Conservation (phyloP, 257 asterid species). For the Ocimum tenuiflorum region DNA sequence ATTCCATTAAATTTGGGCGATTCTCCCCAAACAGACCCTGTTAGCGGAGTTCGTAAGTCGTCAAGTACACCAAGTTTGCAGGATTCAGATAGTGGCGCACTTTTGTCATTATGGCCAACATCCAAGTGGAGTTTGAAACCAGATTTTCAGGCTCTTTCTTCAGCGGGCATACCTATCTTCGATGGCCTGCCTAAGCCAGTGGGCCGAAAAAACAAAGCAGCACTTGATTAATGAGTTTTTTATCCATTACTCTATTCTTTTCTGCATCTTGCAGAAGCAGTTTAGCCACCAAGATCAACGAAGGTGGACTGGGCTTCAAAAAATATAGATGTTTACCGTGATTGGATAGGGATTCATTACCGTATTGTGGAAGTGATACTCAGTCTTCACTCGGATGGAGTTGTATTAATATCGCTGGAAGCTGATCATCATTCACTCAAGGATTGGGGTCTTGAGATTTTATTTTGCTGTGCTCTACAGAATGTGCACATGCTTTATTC, state of each 20-base stretch:
- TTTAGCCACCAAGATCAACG: not conserved
- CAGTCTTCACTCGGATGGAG: not conserved
- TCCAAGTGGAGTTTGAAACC: slow-evolving; percentile 72
- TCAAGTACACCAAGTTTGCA: slow-evolving; percentile 74
- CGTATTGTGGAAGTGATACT: slow-evolving; percentile 7
- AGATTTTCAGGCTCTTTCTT: slow-evolving; percentile 63
- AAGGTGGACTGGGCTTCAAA: not conserved
- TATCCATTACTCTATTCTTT: slow-evolving; percentile 8
- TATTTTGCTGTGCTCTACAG: not conserved
- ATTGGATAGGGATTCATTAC: not conserved
- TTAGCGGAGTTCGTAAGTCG: slow-evolving; percentile 55
- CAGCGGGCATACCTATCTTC: slow-evolving; percentile 69
- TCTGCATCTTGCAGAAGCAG: slow-evolving; percentile 13
- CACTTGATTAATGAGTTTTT: slow-evolving; percentile 46
- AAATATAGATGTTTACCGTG: not conserved
- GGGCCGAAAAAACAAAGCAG: slow-evolving; percentile 60
- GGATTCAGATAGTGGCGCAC: slow-evolving; percentile 49
- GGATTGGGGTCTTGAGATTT: slow-evolving; percentile 7
- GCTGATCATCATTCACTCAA: not conserved
- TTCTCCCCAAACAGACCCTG: slow-evolving; percentile 28
- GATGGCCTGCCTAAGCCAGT: slow-evolving; percentile 74
- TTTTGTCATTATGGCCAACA: slow-evolving; percentile 63
- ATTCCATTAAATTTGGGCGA: slow-evolving; percentile 37
- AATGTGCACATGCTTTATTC: not conserved
- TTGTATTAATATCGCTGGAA: slow-evolving; percentile 9